A percentile compares a stretch with the other conserved stretches of the same genome.
Conservation (phyloP, 176 grass and related monocot species). For the Oryza meridionalis region DNA sequence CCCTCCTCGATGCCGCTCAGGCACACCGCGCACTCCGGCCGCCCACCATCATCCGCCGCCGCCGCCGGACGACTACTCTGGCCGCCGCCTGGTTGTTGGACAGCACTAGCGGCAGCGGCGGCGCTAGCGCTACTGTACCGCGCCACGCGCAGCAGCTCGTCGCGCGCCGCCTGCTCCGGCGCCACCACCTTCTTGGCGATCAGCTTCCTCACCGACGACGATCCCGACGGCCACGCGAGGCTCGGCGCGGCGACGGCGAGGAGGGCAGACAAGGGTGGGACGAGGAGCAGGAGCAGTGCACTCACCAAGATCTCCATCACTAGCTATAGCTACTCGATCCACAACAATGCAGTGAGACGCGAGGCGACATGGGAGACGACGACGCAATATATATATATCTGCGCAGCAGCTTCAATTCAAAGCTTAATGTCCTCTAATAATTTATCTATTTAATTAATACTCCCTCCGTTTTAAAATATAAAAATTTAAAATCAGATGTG, state of each 20-base stretch:
- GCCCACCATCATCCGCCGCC: too few species aligned
- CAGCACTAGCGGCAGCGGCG: too few species aligned
- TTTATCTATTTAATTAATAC: too few species aligned
- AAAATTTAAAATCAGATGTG: too few species aligned
- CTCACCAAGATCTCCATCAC: neutral
- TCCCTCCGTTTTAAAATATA: too few species aligned
- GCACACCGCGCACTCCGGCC: slow-evolving; percentile 55
- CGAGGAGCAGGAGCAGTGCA: neutral
- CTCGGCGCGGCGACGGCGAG: neutral
- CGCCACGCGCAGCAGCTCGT: slow-evolving; percentile 38
- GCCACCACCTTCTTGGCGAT: neutral
- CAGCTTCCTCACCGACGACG: slow-evolving; percentile 13
- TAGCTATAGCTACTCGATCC: neutral
- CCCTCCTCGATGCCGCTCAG: slow-evolving; percentile 62
- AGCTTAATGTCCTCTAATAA: too few species aligned
- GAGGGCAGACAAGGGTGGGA: neutral
- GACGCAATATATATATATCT: neutral
- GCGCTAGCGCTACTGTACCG: neutral
- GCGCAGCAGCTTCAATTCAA: too few species aligned
- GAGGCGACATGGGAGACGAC: too few species aligned
- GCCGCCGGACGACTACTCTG: neutral
- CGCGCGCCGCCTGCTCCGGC: slow-evolving; percentile 24
- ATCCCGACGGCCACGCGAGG: slow-evolving; percentile 33
- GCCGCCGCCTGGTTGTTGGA: too few species aligned
- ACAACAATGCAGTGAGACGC: neutral